Percentiles rank a stretch among this genome's conserved stretches.
phyloP scores from a whole-genome alignment of 495 filamentous ascomycete species.

The Aspergillus bridgeri region DNA sequence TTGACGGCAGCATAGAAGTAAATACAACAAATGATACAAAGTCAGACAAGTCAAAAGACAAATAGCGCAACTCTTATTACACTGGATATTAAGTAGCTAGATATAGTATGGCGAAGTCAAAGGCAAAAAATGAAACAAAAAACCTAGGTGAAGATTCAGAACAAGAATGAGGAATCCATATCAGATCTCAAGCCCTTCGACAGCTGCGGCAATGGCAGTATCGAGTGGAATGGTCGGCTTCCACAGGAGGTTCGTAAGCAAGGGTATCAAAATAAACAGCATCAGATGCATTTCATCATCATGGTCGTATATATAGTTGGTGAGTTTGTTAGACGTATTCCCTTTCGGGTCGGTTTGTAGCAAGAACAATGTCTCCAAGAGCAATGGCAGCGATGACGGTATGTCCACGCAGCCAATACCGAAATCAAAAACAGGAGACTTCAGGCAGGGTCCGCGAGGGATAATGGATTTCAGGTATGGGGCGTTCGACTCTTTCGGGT shows the following conservation, averaged over 20 bases:
- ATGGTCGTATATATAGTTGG: background rate
- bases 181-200: background rate
- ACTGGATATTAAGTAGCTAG: too few relatives aligned
- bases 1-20: too few relatives aligned
- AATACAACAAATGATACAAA: too few relatives aligned
- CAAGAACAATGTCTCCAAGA: background rate
- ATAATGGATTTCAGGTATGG: background rate
- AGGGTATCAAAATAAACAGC: background rate
- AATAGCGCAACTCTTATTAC: too few relatives aligned
- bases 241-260: background rate
- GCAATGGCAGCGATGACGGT: background rate
- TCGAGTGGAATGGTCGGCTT: background rate
- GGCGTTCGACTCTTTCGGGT: background rate
- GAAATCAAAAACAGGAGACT: background rate
- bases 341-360: background rate
- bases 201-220: background rate
- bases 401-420: background rate
- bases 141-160: too few relatives aligned
- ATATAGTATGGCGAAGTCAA: too few relatives aligned
- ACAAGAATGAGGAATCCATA: background rate
- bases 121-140: too few relatives aligned
- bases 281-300: background rate
- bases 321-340: background rate
- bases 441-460: background rate
- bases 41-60: too few relatives aligned